Evolutionary conservation across 768 basidiomycete genomes (phyloP).

Genomic region (Mycena amicta): DNA sequence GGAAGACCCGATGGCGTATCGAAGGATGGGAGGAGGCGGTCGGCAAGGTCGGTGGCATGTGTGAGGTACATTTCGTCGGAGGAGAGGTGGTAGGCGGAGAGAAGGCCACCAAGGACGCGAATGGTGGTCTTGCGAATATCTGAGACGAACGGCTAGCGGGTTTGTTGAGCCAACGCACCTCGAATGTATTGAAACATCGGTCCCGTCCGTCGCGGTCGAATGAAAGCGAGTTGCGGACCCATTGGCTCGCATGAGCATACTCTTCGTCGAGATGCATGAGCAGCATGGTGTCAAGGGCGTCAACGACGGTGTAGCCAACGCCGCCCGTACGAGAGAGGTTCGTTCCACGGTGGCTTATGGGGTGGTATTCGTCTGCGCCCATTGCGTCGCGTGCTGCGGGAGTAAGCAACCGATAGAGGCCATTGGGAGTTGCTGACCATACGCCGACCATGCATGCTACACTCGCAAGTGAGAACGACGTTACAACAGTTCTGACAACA

Average conservation of each 20-base stretch:
- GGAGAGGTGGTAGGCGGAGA: slow-evolving; percentile 69
- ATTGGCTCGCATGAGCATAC: slow-evolving; percentile 60
- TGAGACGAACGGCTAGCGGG: not conserved
- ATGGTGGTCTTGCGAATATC: slow-evolving; percentile 61
- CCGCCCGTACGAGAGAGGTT: slow-evolving; percentile 64
- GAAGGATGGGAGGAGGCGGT: slow-evolving; percentile 67
- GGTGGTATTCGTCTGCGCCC: slow-evolving; percentile 77
- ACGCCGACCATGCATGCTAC: slow-evolving; percentile 70
- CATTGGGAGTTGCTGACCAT: slow-evolving; percentile 42
- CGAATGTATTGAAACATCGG: slow-evolving; percentile 64
- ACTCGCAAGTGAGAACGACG: too few species aligned
- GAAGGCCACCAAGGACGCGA: slow-evolving; percentile 70
- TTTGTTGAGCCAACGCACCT: slow-evolving; percentile 45
- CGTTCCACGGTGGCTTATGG: slow-evolving; percentile 56
- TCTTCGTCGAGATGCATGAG: slow-evolving; percentile 68
- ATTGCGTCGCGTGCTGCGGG: slow-evolving; percentile 66
- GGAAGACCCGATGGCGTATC: slow-evolving; percentile 71
- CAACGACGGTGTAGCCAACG: slow-evolving; percentile 72
- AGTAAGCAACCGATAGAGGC: slow-evolving; percentile 16
- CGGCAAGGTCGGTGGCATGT: slow-evolving; percentile 66
- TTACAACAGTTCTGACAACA: slow-evolving; percentile 19
- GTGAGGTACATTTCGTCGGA: slow-evolving; percentile 59
- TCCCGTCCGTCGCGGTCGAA: slow-evolving; percentile 61
- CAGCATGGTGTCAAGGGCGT: slow-evolving; percentile 72
- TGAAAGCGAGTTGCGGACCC: slow-evolving; percentile 55